Evolutionary conservation across 768 basidiomycete genomes (phyloP).

Genomic region (Gelatoporia subvermispora): DNA sequence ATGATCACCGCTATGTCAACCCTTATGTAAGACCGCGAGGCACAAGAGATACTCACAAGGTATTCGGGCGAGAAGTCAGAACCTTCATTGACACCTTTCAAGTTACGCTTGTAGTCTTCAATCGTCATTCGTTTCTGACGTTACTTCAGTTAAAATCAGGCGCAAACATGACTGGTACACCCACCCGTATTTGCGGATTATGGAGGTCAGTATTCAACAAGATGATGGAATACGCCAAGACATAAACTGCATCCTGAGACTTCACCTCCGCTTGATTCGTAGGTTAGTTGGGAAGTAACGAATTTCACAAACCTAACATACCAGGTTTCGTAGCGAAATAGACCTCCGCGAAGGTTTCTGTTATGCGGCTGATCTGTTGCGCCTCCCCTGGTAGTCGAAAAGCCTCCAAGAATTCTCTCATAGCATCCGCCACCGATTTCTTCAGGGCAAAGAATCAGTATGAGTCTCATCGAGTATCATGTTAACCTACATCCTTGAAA

Average conservation of each 20-base stretch:
- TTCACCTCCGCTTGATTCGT: constrained; percentile 72
- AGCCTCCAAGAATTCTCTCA: constrained; percentile 89
- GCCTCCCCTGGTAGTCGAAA: constrained; percentile 94
- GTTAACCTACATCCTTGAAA: constrained; percentile 73
- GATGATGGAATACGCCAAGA: constrained; percentile 92
- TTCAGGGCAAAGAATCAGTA: constrained; percentile 24
- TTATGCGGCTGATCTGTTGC: constrained; percentile 90
- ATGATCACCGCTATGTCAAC: background rate
- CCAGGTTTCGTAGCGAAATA: constrained; percentile 87
- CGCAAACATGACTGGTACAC: constrained; percentile 19
- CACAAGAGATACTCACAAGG: constrained; percentile 47
- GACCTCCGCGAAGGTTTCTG: constrained; percentile 88
- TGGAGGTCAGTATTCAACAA: constrained; percentile 98
- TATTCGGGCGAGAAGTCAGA: constrained; percentile 81
- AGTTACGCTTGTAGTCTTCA: constrained; percentile 89
- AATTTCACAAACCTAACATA: constrained; percentile 23
- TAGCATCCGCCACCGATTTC: constrained; percentile 94
- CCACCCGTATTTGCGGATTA: constrained; percentile 86
- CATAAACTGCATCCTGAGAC: constrained; percentile 88
- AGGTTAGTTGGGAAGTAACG: background rate
- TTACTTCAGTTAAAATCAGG: constrained; percentile 3
- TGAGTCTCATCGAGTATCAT: background rate
- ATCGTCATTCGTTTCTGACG: constrained; percentile 91
- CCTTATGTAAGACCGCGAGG: background rate
- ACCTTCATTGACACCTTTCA: constrained; percentile 88